Percentiles rank a stretch among this genome's conserved stretches.
Evolutionary conservation across 108 stramenopile species (phyloP).

Genomic region (Stephanodiscus minutulus): DNA sequence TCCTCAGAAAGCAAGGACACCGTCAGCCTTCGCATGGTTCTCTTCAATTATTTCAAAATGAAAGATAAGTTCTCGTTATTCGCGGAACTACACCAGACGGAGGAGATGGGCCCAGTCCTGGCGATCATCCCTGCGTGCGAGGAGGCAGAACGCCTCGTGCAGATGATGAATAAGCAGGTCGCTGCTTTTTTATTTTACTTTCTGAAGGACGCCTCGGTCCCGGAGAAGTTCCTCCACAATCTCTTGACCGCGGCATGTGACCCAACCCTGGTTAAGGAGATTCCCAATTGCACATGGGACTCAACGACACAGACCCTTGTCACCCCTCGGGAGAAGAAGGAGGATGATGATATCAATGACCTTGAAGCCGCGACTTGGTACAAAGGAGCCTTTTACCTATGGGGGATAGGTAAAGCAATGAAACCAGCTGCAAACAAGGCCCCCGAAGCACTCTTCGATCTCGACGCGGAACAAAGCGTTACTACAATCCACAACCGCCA

Average conservation of each 20-base stretch:
- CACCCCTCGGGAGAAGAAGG: not conserved
- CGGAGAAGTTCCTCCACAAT: not conserved
- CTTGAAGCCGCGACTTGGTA: too few relatives aligned
- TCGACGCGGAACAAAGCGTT: not conserved
- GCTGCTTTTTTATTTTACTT: not conserved
- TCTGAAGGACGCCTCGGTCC: not conserved
- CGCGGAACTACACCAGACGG: not conserved
- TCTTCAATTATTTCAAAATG: not conserved
- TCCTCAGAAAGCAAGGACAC: too few relatives aligned
- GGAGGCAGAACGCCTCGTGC: not conserved
- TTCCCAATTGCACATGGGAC: not conserved
- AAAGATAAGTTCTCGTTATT: not conserved
- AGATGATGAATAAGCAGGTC: slow-evolving; percentile 1
- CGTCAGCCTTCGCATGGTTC: not conserved
- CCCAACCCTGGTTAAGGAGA: not conserved
- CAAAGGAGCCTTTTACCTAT: too few relatives aligned
- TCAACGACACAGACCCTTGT: not conserved
- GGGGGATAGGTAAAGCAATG: too few relatives aligned
- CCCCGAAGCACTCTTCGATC: not conserved
- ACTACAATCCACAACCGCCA: not conserved
- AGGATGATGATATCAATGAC: not conserved
- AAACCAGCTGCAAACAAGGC: not conserved
- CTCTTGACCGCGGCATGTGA: not conserved
- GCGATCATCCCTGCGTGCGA: not conserved
- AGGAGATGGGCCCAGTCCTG: not conserved